A percentile compares a stretch with the other conserved stretches of the same genome.
These are phyloP conservation scores for Leccinum longicurvipes DNA, from an alignment of 768 basidiomycete species.

Conservation along the genomic window DNA sequence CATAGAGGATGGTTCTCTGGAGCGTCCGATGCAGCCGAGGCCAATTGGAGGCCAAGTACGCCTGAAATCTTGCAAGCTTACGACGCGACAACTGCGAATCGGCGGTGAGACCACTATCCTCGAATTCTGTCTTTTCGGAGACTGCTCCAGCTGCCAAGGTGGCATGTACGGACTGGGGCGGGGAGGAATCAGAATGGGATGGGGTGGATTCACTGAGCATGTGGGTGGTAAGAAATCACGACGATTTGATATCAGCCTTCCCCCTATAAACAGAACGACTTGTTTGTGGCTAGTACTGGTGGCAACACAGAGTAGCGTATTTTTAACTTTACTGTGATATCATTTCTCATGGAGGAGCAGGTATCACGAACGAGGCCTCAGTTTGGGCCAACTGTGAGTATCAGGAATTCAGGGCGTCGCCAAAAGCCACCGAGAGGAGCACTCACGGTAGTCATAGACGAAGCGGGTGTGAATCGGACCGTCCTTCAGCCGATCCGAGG, in stretches of 20 bases:
- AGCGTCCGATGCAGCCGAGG: conserved; percentile 19
- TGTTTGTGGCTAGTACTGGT: neutral
- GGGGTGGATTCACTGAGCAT: conserved; percentile 9
- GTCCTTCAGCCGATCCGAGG: conserved; percentile 52
- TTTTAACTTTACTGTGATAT: neutral
- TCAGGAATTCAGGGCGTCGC: conserved; percentile 11
- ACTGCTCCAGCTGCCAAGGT: conserved; percentile 1
- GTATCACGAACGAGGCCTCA: conserved; percentile 7
- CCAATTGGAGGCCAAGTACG: conserved; percentile 5
- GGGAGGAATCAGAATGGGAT: neutral
- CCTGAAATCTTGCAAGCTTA: conserved; percentile 9
- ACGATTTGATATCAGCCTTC: neutral
- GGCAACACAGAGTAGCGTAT: neutral
- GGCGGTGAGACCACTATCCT: neutral
- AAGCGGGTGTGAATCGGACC: conserved; percentile 47
- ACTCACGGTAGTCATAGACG: conserved; percentile 68
- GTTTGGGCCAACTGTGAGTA: conserved; percentile 13
- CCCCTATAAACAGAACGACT: conserved; percentile 3
- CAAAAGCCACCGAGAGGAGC: neutral
- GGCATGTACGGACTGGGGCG: conserved; percentile 13
- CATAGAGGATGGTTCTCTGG: conserved; percentile 31
- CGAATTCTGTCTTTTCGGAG: conserved; percentile 3
- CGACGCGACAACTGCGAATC: neutral
- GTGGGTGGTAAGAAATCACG: neutral
- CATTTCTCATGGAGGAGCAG: neutral